Evolutionary conservation across 83 land plant species (phyloP).

Genomic region (Diphasiastrum complanatum): DNA sequence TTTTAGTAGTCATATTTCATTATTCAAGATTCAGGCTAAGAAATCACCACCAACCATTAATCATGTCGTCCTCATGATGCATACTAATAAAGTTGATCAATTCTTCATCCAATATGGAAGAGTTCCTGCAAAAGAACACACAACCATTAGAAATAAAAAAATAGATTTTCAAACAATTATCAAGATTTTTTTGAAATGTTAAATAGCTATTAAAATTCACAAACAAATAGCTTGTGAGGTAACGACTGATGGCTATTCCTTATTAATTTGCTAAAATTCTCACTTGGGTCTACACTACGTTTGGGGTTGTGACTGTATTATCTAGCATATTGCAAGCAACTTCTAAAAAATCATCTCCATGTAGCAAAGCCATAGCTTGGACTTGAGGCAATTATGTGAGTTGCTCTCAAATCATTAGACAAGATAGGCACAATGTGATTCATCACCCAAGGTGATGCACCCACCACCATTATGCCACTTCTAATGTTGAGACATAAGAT

Average conservation of each 20-base stretch:
- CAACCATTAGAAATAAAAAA: no score
- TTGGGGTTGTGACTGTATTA: slow-evolving; percentile 40
- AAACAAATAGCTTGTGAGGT: slow-evolving; percentile 56
- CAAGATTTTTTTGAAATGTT: no score
- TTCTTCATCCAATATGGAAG: no score
- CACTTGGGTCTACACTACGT: slow-evolving; percentile 54
- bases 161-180: no score
- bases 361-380: slow-evolving; percentile 80
- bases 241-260: slow-evolving; percentile 44
- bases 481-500: slow-evolving; percentile 13
- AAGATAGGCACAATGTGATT: slow-evolving; percentile 78
- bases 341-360: slow-evolving; percentile 48
- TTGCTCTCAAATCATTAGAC: slow-evolving; percentile 42
- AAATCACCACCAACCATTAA: no score
- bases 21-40: no score
- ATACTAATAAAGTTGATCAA: no score
- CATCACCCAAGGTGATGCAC: slow-evolving; percentile 82
- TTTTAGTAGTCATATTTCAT: no score
- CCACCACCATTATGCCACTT: slow-evolving; percentile 70
- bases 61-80: no score
- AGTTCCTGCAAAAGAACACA: no score
- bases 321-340: slow-evolving; percentile 77
- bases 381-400: slow-evolving; percentile 50
- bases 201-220: no score
- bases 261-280: slow-evolving; percentile 43